Conservation (phyloP, 2,329 filamentous ascomycete species). For the Pestalotiopsis sp. region DNA sequence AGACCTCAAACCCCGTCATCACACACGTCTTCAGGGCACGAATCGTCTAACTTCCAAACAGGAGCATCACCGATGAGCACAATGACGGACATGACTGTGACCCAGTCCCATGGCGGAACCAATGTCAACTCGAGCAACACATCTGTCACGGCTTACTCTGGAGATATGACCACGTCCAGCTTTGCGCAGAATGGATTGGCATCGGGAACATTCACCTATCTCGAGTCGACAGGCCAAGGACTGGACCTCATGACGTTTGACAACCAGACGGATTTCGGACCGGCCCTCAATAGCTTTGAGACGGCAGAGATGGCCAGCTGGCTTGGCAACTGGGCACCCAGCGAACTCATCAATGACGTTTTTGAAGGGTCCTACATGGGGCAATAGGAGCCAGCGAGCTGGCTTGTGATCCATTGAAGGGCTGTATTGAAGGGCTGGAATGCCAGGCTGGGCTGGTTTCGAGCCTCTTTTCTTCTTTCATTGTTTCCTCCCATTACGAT, state of each 20-base stretch:
- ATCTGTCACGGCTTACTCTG: slow-evolving; percentile 12
- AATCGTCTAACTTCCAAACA: slow-evolving; percentile 38
- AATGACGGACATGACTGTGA: slow-evolving; percentile 34
- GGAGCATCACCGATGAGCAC: slow-evolving; percentile 45
- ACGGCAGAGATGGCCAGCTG: slow-evolving; percentile 37
- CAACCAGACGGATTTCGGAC: slow-evolving; percentile 37
- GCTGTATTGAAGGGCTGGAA: neutral
- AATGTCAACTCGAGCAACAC: neutral
- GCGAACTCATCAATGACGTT: slow-evolving; percentile 30
- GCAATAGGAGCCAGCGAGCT: neutral
- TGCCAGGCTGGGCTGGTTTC: neutral
- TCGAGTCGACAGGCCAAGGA: slow-evolving; percentile 26
- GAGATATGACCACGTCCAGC: slow-evolving; percentile 28
- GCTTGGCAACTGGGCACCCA: slow-evolving; percentile 36
- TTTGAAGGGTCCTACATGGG: slow-evolving; percentile 18
- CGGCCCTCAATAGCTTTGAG: slow-evolving; percentile 35
- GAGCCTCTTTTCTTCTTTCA: neutral
- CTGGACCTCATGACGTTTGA: slow-evolving; percentile 34
- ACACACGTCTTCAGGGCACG: slow-evolving; percentile 45
- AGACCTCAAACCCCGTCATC: slow-evolving; percentile 43
- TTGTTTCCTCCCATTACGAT: neutral
- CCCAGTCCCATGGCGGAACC: slow-evolving; percentile 11
- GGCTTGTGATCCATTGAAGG: neutral
- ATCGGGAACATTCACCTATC: slow-evolving; percentile 33
- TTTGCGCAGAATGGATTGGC: slow-evolving; percentile 33